Evolutionary conservation across 176 grass and related monocot species (phyloP), one percentile per base, ranked within the genome.

Genomic region (Chloris gayana): DNA sequence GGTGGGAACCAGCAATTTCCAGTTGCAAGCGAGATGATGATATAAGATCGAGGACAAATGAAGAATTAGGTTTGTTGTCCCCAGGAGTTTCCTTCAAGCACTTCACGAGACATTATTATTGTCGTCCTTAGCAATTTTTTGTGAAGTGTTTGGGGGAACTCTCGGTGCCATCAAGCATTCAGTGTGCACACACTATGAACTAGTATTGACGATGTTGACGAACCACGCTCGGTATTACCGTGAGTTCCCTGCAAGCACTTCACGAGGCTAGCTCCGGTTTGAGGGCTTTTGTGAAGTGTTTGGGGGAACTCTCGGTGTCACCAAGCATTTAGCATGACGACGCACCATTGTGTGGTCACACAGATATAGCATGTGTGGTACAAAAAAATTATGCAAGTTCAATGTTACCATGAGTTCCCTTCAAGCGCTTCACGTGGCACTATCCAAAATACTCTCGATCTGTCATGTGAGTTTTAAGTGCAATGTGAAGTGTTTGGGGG

Each of bases 61-160:
- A 73, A 78, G 10, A 50, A 65, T 35, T 37, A 54, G 37, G 90
- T 92, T 90, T 74, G 67, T 61, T 78, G 24, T 72, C 80, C 3
- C 64, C 24, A 0, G 79, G 67, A 73, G 80, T 93, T 96, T 73
- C 68, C 78, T 75, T 64, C 58, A 81, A 88, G n/a, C 83, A 94
- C 85, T 94, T 86, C 72, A 64, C 6, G 1, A 67, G 7, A 0
- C 69, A 14, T 18, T 4, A 4, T 17, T 13, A n/a, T n/a, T n/a
- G n/a, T n/a, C n/a, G n/a, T n/a, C n/a, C 61, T 2, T 0, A 41
- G 14, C 0, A 21, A 0, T 57, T 19, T 49, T 49, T 7, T 8
- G 57, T 82, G 87, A 89, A 89, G 83, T 89, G 78, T 82, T 85
- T 85, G 57, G 87, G 87, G 83, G 72, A 85, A 85, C 87, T 85